Conservation (phyloP, 164 flowering plant species). For the Macadamia integrifolia region DNA sequence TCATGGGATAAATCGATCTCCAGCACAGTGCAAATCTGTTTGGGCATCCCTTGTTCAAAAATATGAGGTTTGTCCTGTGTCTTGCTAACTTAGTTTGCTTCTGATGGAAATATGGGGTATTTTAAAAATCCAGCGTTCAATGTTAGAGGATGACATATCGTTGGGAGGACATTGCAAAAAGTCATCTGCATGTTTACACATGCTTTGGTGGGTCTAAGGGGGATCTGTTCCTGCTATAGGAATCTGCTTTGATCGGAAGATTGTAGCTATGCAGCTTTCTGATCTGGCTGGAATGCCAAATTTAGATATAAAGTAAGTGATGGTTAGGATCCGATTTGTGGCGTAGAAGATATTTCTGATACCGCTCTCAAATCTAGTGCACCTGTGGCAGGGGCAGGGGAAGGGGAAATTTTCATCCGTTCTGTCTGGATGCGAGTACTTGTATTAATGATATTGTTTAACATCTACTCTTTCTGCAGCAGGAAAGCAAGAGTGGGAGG, state of each 20-base stretch:
- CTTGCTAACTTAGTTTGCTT: not conserved
- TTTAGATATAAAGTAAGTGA: not conserved
- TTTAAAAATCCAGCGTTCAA: not conserved
- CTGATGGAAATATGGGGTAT: not conserved
- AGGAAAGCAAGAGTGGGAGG: slow-evolving; percentile 58
- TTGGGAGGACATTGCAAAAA: not conserved
- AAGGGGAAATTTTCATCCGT: too few relatives aligned
- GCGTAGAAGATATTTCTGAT: not conserved
- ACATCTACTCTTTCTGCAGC: slow-evolving; percentile 11
- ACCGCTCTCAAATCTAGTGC: not conserved
- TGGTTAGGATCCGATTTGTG: not conserved
- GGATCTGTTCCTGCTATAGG: not conserved
- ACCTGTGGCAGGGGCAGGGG: too few relatives aligned
- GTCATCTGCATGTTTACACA: not conserved
- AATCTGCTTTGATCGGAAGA: not conserved
- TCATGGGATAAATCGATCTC: slow-evolving; percentile 53
- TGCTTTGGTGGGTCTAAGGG: not conserved
- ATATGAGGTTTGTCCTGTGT: slow-evolving; percentile 59
- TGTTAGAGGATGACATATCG: not conserved
- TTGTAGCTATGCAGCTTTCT: not conserved
- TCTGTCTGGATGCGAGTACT: not conserved
- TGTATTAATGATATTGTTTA: not conserved
- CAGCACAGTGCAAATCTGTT: slow-evolving; percentile 90
- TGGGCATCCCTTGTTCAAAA: slow-evolving; percentile 87
- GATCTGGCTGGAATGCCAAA: not conserved